phyloP scores from a whole-genome alignment of 257 asterid genomes.

The Ehretia macrophylla region DNA sequence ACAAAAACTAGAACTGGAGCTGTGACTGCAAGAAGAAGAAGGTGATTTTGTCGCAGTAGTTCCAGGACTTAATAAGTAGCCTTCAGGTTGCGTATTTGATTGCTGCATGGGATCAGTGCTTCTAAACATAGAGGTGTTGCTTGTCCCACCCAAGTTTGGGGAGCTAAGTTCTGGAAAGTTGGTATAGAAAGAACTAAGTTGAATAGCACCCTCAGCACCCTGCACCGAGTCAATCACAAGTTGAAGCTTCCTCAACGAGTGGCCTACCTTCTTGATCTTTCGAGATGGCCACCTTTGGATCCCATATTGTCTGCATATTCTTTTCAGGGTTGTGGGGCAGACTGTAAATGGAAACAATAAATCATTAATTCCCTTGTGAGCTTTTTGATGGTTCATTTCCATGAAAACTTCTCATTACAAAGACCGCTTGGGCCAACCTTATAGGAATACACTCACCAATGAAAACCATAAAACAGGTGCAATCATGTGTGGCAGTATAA shows the following conservation, averaged over 20 bases:
- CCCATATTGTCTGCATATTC: slow-evolving; percentile 88
- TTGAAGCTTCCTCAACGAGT: slow-evolving; percentile 74
- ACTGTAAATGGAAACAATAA: slow-evolving; percentile 38
- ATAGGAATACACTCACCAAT: too few relatives aligned
- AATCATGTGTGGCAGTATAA: too few relatives aligned
- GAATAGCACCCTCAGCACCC: slow-evolving; percentile 73
- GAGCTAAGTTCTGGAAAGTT: slow-evolving; percentile 69
- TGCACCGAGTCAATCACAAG: slow-evolving; percentile 82
- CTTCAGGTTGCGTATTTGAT: slow-evolving; percentile 28
- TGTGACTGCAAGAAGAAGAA: slow-evolving; percentile 63
- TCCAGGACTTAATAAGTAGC: slow-evolving; percentile 36
- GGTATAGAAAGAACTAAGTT: slow-evolving; percentile 68
- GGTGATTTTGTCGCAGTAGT: slow-evolving; percentile 34
- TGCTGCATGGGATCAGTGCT: slow-evolving; percentile 19
- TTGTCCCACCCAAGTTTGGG: slow-evolving; percentile 37
- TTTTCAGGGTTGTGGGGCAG: slow-evolving; percentile 83
- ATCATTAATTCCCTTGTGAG: not conserved
- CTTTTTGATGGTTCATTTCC: too few relatives aligned
- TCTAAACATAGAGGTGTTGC: slow-evolving; percentile 19
- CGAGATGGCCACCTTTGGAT: slow-evolving; percentile 84
- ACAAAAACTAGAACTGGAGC: slow-evolving; percentile 63
- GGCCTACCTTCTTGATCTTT: slow-evolving; percentile 84
- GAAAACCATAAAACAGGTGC: too few relatives aligned
- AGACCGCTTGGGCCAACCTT: too few relatives aligned
- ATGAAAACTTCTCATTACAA: too few relatives aligned